Evolutionary conservation across 2,329 filamentous ascomycete genomes (phyloP).

Genomic region (Alternaria metachromatica): DNA sequence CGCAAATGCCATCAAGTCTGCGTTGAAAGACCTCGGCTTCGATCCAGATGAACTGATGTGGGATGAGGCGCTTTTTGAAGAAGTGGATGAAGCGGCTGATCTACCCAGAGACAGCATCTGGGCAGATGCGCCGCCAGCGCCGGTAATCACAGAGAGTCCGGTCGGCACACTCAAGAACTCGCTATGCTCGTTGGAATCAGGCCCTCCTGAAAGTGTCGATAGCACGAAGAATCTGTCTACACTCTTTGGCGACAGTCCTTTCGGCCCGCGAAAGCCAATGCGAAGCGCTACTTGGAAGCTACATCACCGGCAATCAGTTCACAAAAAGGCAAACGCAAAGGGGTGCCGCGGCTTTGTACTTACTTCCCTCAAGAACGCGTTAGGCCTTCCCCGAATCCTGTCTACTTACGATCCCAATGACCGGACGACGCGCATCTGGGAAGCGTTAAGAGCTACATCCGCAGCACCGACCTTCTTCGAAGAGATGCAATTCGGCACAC

Average conservation of each 20-base stretch:
- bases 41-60: conserved; percentile 49
- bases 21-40: conserved; percentile 42
- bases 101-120: conserved; percentile 45
- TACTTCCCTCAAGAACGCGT: conserved; percentile 48
- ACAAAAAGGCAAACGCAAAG: conserved; percentile 38
- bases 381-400: conserved; percentile 46
- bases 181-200: conserved; percentile 14
- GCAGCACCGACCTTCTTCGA: conserved; percentile 61
- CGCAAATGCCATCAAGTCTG: conserved; percentile 46
- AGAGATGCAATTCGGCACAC: conserved; percentile 57
- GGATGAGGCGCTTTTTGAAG: conserved; percentile 50
- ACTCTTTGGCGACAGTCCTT: conserved; percentile 21
- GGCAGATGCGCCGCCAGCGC: conserved; percentile 32
- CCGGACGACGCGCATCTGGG: conserved; percentile 53
- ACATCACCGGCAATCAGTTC: conserved; percentile 42
- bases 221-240: conserved; percentile 5
- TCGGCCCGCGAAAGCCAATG: conserved; percentile 17
- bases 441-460: conserved; percentile 60
- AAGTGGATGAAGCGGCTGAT: conserved; percentile 34
- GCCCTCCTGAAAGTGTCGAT: conserved; percentile 6
- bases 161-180: conserved; percentile 28
- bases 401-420: conserved; percentile 51
- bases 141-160: conserved; percentile 37
- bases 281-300: conserved; percentile 44
- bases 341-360: conserved; percentile 50